Evolutionary conservation across 257 asterid genomes (phyloP), one percentile per base, ranked within the genome.

Genomic region (Gynochthodes officinalis): DNA sequence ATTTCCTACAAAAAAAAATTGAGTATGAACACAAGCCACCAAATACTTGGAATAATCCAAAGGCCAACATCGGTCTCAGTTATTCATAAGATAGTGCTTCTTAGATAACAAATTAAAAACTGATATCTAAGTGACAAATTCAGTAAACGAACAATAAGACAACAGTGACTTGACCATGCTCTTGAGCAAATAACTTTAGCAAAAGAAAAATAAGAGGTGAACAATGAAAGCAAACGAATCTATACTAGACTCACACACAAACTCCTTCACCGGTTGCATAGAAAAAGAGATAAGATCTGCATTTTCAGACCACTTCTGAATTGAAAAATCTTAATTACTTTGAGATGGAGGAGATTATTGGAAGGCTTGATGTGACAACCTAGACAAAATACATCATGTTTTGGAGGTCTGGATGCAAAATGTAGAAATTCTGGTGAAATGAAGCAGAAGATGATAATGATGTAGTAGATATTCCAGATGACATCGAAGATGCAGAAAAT

Each of bases 231-330:
- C 42, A 37, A 37, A 7, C 3, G 42, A 53, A 68, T 69, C 78
- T n/a, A 84, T 80, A 69, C 79, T 84, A 86, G 94, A 88, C 86
- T 88, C 94, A 80, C 91, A 84, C 89, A 84, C 94, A 84, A 88
- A 86, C 90, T 55, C 93, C 87, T 78, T 71, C 27, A 72, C 81
- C 18, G 65, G 28, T 23, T 30, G 43, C 7, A 30, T 19, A 55
- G 77, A n/a, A 35, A 72, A 77, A 82, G 87, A 83, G 86, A 66
- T 76, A 67, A 86, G 33, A 83, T 81, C 57, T 69, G 81, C 79
- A 58, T n/a, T 65, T 65, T 75, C 44, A 63, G 35, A 70, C 76
- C 7, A 55, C 18, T 62, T 30, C 73, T 23, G 52, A 32, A 1
- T n/a, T n/a, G 28, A n/a, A n/a, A n/a, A n/a, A n/a, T n/a, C n/a